Evolutionary conservation across 495 filamentous ascomycete species (phyloP).

Genomic region (Penicillium turbatum): DNA sequence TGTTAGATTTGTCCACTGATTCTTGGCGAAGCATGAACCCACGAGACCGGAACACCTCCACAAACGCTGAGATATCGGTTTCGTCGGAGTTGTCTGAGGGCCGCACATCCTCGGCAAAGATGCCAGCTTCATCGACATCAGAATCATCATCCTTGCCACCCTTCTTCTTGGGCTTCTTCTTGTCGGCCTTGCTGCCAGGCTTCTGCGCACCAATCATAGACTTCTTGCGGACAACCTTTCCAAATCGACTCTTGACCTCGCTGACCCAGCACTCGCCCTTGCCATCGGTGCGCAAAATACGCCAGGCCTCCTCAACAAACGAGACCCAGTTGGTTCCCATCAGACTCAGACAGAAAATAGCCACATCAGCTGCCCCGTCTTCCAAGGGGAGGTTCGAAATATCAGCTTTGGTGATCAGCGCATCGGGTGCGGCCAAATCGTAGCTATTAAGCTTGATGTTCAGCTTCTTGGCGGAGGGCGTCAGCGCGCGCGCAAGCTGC

Average conservation of each 20-base stretch:
- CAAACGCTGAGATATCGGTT: conserved; percentile 84
- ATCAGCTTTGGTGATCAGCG: conserved; percentile 80
- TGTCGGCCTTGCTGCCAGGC: conserved; percentile 55
- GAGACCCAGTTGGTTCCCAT: conserved; percentile 99
- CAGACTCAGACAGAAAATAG: conserved; percentile 89
- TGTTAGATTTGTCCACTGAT: conserved; percentile 77
- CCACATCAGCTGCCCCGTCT: conserved; percentile 71
- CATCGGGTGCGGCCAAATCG: conserved; percentile 59
- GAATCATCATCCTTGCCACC: conserved; percentile 33
- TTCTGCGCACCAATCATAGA: conserved; percentile 58
- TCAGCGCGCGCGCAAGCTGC: conserved; percentile 57
- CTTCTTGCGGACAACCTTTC: conserved; percentile 54
- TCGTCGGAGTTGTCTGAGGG: conserved; percentile 45
- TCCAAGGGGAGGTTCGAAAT: conserved; percentile 74
- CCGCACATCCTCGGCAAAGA: conserved; percentile 48
- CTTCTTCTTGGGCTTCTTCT: conserved; percentile 45
- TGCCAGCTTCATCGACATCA: conserved; percentile 43
- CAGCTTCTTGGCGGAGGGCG: conserved; percentile 54
- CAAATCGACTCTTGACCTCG: conserved; percentile 92
- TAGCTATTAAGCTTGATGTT: conserved; percentile 63
- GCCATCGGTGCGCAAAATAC: conserved; percentile 70
- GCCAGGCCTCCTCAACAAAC: conserved; percentile 92
- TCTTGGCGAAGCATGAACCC: conserved; percentile 69
- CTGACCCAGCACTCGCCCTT: conserved; percentile 94
- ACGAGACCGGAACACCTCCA: conserved; percentile 70